phyloP scores from a whole-genome alignment of 495 filamentous ascomycete species.

The Extremus antarcticus region DNA sequence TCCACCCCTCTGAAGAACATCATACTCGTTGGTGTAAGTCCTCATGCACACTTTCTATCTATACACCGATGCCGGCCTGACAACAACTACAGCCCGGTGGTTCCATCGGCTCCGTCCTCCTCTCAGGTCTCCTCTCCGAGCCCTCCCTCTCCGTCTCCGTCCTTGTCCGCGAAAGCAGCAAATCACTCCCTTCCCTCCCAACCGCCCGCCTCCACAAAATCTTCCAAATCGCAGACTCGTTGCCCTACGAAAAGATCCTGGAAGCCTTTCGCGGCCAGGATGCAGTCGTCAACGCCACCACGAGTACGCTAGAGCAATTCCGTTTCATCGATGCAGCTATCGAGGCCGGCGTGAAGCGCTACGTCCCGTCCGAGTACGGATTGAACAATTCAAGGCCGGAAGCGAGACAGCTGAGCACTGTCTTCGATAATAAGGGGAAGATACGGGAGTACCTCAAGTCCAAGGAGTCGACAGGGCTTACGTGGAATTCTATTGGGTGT shows the following conservation, averaged over 20 bases:
- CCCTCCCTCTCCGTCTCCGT: constrained; percentile 48
- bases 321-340: constrained; percentile 31
- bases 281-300: constrained; percentile 35
- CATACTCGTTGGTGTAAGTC: constrained; percentile 2
- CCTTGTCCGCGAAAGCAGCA: constrained; percentile 41
- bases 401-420: constrained; percentile 26
- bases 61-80: background rate
- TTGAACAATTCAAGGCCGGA: constrained; percentile 23
- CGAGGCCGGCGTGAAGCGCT: constrained; percentile 30
- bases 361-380: constrained; percentile 31
- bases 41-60: background rate
- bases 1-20: background rate
- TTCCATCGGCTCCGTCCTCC: constrained; percentile 45
- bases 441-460: constrained; percentile 36
- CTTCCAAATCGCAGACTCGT: constrained; percentile 22
- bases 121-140: constrained; percentile 42
- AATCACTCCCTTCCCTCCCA: constrained; percentile 28
- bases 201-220: constrained; percentile 34
- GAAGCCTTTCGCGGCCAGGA: constrained; percentile 38
- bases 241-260: constrained; percentile 47
- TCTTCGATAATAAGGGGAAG: constrained; percentile 35
- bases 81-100: constrained; percentile 27
- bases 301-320: constrained; percentile 19
- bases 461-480: constrained; percentile 33
- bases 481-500: constrained; percentile 38